Percentiles rank a stretch among this genome's conserved stretches.
These are phyloP conservation scores for Colletotrichum falcatum DNA, from an alignment of 2,329 filamentous ascomycete genomes.

Conservation along the genomic window DNA sequence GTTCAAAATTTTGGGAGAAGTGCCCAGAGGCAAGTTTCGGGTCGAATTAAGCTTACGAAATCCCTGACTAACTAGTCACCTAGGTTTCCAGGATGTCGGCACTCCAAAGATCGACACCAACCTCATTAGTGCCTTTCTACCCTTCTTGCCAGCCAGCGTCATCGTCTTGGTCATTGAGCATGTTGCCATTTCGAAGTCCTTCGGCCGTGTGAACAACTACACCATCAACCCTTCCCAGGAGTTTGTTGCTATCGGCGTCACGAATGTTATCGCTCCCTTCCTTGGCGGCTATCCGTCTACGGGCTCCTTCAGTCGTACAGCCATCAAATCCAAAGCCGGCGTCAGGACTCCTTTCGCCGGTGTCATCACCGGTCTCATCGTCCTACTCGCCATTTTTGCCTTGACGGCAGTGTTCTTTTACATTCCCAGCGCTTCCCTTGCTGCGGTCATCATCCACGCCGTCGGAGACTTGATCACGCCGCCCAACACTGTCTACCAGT, in stretches of 20 bases:
- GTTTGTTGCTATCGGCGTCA: conserved; percentile 91
- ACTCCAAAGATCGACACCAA: conserved; percentile 75
- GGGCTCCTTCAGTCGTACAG: conserved; percentile 94
- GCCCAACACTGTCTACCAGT: conserved; percentile 92
- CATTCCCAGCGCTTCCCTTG: conserved; percentile 83
- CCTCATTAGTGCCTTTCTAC: conserved; percentile 76
- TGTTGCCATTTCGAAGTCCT: conserved; percentile 97
- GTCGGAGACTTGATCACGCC: conserved; percentile 93
- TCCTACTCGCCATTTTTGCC: conserved; percentile 90
- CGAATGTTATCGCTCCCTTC: conserved; percentile 91
- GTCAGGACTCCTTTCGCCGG: conserved; percentile 92
- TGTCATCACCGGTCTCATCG: conserved; percentile 86
- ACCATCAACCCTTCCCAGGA: conserved; percentile 96
- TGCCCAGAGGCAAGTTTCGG: conserved; percentile 75
- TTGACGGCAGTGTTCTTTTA: conserved; percentile 92
- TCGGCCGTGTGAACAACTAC: conserved; percentile 96
- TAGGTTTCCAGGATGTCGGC: conserved; percentile 82
- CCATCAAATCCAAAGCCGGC: conserved; percentile 97
- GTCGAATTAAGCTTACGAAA: background rate
- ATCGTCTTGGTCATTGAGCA: conserved; percentile 98
- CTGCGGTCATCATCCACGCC: conserved; percentile 95
- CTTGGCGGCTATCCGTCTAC: conserved; percentile 92
- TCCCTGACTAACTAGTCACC: conserved; percentile 6
- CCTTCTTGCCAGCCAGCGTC: conserved; percentile 83
- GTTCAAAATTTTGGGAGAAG: conserved; percentile 80